These are phyloP conservation scores for Aaosphaeria arxii DNA, from an alignment of 2,329 filamentous ascomycete species.

Conservation along the genomic window DNA sequence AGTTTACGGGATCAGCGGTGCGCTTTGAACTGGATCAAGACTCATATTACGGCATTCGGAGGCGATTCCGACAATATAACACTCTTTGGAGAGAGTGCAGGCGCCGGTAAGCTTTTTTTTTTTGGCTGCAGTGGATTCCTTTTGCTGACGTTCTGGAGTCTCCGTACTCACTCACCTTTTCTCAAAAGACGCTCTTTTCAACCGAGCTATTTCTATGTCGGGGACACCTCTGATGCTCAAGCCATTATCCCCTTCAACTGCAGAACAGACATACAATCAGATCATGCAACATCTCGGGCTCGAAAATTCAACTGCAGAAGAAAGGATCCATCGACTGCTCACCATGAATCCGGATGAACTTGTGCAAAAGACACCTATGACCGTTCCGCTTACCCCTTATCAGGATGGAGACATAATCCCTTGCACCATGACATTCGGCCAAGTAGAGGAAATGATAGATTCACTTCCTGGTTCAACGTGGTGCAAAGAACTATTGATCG, in stretches of 20 bases:
- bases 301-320: constrained; percentile 24
- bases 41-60: constrained; percentile 33
- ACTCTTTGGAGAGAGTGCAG: constrained; percentile 45
- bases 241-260: constrained; percentile 31
- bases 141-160: constrained; percentile 1
- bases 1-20: constrained; percentile 30
- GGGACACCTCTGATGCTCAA: constrained; percentile 37
- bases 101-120: constrained; percentile 33
- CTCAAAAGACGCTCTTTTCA: constrained; percentile 16
- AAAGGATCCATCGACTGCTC: constrained; percentile 39
- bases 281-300: constrained; percentile 40
- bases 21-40: constrained; percentile 36
- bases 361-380: constrained; percentile 36
- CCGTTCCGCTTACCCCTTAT: constrained; percentile 32
- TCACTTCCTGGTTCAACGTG: constrained; percentile 36
- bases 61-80: constrained; percentile 34
- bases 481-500: constrained; percentile 45
- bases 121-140: no score
- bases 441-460: background rate
- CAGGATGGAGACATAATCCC: constrained; percentile 43
- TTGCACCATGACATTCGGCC: constrained; percentile 7
- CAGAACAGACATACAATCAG: constrained; percentile 41
- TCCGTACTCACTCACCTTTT: constrained; percentile 16
- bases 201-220: constrained; percentile 19
- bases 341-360: constrained; percentile 38